Evolutionary conservation across 768 basidiomycete genomes (phyloP).

Genomic region (Coprinellus micaceus): DNA sequence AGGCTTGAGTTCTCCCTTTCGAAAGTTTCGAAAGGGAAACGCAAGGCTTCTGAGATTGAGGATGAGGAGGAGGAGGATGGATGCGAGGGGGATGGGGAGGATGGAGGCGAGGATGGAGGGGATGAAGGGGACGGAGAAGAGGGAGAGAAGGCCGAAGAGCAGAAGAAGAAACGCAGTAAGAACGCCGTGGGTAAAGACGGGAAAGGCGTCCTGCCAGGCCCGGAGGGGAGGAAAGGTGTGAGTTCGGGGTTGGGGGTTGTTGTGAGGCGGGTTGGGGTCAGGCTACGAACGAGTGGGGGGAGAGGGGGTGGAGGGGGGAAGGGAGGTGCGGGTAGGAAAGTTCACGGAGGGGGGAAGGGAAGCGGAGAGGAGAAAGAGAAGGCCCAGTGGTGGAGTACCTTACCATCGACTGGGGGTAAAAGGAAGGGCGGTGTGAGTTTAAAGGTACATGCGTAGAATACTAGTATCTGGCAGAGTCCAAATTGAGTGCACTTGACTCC

Average conservation of each 20-base stretch:
- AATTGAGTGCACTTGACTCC: too few relatives aligned
- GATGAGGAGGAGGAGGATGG: too few relatives aligned
- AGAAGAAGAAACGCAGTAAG: slow-evolving; percentile 4
- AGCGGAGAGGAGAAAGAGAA: slow-evolving; percentile 14
- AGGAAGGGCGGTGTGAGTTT: slow-evolving; percentile 22
- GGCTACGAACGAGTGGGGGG: slow-evolving; percentile 10
- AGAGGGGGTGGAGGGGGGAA: background rate
- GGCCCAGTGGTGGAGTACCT: slow-evolving; percentile 46
- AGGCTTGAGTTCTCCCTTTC: background rate
- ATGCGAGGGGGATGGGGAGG: too few relatives aligned
- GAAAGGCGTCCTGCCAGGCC: slow-evolving; percentile 14
- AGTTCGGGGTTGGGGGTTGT: slow-evolving; percentile 72
- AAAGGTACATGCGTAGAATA: too few relatives aligned
- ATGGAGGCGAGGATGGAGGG: too few relatives aligned
- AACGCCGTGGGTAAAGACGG: slow-evolving; percentile 4
- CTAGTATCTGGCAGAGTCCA: too few relatives aligned
- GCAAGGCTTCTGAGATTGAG: slow-evolving; percentile 2
- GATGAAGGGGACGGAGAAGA: too few relatives aligned
- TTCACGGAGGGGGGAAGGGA: slow-evolving; percentile 4
- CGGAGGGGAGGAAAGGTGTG: slow-evolving; percentile 58
- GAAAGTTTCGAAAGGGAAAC: background rate
- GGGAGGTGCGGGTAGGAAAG: background rate
- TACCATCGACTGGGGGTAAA: slow-evolving; percentile 18
- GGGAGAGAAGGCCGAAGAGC: slow-evolving; percentile 13
- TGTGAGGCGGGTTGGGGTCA: slow-evolving; percentile 28